Evolutionary conservation across 306 rosid genomes (phyloP).

Genomic region (Vigna hirtella): DNA sequence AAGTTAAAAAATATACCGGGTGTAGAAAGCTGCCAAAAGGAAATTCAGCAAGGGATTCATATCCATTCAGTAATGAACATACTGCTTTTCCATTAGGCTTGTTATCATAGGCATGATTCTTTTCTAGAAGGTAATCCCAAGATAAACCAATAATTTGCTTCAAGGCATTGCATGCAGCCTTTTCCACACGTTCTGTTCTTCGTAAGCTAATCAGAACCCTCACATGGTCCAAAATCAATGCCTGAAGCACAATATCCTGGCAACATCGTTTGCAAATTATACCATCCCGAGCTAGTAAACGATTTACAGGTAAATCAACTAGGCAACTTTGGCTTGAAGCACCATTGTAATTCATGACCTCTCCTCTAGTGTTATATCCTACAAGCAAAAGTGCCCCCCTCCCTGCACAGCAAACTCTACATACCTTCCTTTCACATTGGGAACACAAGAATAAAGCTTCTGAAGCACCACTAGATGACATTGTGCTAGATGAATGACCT

Average conservation of each 20-base stretch:
- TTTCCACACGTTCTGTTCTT: conserved; percentile 73
- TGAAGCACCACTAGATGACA: conserved; percentile 55
- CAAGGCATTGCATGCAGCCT: conserved; percentile 76
- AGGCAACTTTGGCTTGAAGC: conserved; percentile 71
- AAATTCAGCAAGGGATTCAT: conserved; percentile 90
- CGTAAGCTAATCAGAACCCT: conserved; percentile 81
- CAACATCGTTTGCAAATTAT: conserved; percentile 85
- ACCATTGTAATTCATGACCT: conserved; percentile 62
- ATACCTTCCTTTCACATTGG: conserved; percentile 85
- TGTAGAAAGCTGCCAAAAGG: conserved; percentile 88
- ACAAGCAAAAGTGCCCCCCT: conserved; percentile 87
- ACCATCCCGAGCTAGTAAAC: conserved; percentile 68
- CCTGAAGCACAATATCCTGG: conserved; percentile 73
- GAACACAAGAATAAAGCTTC: conserved; percentile 70
- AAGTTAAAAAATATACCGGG: conserved; percentile 62
- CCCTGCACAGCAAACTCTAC: conserved; percentile 96
- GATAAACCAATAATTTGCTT: conserved; percentile 69
- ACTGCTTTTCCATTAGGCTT: conserved; percentile 51
- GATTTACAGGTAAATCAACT: conserved; percentile 70
- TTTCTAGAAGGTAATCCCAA: conserved; percentile 60
- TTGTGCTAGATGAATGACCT: conserved; percentile 42
- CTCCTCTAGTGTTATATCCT: conserved; percentile 71
- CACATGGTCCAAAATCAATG: conserved; percentile 86
- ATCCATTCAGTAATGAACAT: conserved; percentile 66
- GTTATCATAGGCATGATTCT: conserved; percentile 46